phyloP scores from a whole-genome alignment of 441 rosid species.

The Populus hybrid region DNA sequence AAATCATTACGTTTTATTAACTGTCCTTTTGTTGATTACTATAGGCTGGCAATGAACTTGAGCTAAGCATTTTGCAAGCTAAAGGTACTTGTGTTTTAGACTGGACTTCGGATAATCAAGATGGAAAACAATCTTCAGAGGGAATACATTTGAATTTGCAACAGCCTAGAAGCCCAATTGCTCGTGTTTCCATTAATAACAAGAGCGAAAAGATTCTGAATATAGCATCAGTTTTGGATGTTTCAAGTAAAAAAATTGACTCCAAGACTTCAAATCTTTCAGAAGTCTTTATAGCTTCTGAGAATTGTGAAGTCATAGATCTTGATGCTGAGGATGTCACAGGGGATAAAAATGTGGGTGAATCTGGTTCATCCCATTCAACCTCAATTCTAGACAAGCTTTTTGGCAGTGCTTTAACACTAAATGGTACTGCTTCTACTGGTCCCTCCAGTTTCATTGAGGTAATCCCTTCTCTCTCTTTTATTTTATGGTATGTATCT shows the following conservation, averaged over 20 bases:
- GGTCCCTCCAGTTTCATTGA: slow-evolving; percentile 42
- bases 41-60: slow-evolving; percentile 54
- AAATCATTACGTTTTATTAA: neutral
- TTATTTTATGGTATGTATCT: neutral
- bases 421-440: slow-evolving; percentile 31
- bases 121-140: slow-evolving; percentile 32
- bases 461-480: slow-evolving; percentile 38
- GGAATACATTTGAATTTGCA: slow-evolving; percentile 33
- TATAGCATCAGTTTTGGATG: slow-evolving; percentile 38
- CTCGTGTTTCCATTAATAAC: slow-evolving; percentile 25
- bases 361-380: slow-evolving; percentile 34
- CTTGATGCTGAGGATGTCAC: slow-evolving; percentile 36
- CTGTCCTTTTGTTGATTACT: slow-evolving; percentile 17
- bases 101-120: slow-evolving; percentile 39
- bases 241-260: slow-evolving; percentile 32
- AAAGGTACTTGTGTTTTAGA: slow-evolving; percentile 37
- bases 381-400: slow-evolving; percentile 76
- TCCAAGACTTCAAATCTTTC: slow-evolving; percentile 37
- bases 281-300: slow-evolving; percentile 35
- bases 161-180: slow-evolving; percentile 34
- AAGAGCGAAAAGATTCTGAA: slow-evolving; percentile 31
- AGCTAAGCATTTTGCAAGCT: slow-evolving; percentile 37
- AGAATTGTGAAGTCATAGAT: slow-evolving; percentile 35
- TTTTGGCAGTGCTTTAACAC: slow-evolving; percentile 56
- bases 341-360: slow-evolving; percentile 35